Evolutionary conservation across 2,329 filamentous ascomycete genomes (phyloP).

Genomic region (Alternaria metachromatica): DNA sequence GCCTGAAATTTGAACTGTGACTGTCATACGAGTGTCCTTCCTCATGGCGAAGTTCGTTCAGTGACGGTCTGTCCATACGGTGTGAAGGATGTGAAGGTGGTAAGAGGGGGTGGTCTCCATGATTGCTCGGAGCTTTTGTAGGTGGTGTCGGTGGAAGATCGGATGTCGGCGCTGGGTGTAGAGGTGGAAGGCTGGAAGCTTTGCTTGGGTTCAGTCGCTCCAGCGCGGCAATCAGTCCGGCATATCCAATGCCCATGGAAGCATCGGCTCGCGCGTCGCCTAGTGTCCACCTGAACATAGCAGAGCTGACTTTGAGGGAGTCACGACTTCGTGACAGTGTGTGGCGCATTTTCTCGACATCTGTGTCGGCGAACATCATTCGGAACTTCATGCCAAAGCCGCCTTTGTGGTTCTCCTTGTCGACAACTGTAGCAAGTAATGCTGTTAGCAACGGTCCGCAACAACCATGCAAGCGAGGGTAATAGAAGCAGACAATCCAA

Average conservation of each 20-base stretch:
- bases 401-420: conserved; percentile 65
- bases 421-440: conserved; percentile 54
- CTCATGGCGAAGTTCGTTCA: conserved; percentile 25
- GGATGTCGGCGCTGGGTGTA: conserved; percentile 41
- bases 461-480: too few species aligned
- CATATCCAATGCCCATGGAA: conserved; percentile 70
- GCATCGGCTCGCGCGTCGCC: conserved; percentile 64
- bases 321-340: conserved; percentile 66
- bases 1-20: conserved; percentile 19
- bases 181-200: conserved; percentile 26
- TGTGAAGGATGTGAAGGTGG: conserved; percentile 13
- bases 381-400: conserved; percentile 68
- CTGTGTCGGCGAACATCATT: conserved; percentile 61
- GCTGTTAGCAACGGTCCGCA: neutral
- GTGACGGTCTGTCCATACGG: conserved; percentile 23
- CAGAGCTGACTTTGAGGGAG: conserved; percentile 67
- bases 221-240: conserved; percentile 69
- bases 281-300: conserved; percentile 71
- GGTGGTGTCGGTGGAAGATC: conserved; percentile 39
- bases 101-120: conserved; percentile 6
- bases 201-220: conserved; percentile 56
- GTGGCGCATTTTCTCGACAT: conserved; percentile 65
- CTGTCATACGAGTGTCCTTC: conserved; percentile 20
- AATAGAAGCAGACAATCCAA: neutral
- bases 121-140: conserved; percentile 18